Percentiles rank a stretch among this genome's conserved stretches.
Evolutionary conservation across 2,329 filamentous ascomycete genomes (phyloP).

Genomic region (Botrytis paeoniae): DNA sequence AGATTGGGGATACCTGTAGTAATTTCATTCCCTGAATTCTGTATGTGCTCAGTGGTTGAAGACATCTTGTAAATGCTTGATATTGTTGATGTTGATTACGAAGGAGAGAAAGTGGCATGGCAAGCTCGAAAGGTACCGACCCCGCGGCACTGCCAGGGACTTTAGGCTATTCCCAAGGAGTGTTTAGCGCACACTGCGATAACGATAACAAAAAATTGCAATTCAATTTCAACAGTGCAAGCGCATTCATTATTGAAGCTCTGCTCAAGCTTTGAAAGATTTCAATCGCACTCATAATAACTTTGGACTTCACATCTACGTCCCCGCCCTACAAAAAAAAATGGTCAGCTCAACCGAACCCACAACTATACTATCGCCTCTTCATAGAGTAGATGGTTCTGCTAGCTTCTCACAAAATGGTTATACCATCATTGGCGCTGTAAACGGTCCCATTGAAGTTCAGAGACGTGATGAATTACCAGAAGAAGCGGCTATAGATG

Average conservation of each 20-base stretch:
- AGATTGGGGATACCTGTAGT: constrained; percentile 45
- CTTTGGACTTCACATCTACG: background rate
- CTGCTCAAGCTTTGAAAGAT: constrained; percentile 1
- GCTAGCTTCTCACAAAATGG: constrained; percentile 72
- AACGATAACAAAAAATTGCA: constrained; percentile 18
- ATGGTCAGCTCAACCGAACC: constrained; percentile 47
- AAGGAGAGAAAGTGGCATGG: background rate
- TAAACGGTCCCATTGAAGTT: constrained; percentile 92
- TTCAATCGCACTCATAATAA: constrained; percentile 1
- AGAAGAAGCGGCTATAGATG: constrained; percentile 86
- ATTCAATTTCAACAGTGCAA: background rate
- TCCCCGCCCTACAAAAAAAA: background rate
- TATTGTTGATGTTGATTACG: constrained; percentile 9
- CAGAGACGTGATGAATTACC: constrained; percentile 84
- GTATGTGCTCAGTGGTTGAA: constrained; percentile 26
- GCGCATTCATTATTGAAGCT: background rate
- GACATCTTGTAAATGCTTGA: constrained; percentile 30
- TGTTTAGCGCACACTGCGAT: constrained; percentile 16
- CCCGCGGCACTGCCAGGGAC: constrained; percentile 4
- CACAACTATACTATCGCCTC: constrained; percentile 48
- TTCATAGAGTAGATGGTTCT: constrained; percentile 75
- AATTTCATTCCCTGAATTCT: constrained; percentile 12
- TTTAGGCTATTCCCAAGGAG: constrained; percentile 6
- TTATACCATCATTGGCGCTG: constrained; percentile 78
- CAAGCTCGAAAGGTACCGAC: background rate